A percentile compares a stretch with the other conserved stretches of the same genome.
phyloP scores from a whole-genome alignment of 495 filamentous ascomycete species.

The Neurospora sp. region DNA sequence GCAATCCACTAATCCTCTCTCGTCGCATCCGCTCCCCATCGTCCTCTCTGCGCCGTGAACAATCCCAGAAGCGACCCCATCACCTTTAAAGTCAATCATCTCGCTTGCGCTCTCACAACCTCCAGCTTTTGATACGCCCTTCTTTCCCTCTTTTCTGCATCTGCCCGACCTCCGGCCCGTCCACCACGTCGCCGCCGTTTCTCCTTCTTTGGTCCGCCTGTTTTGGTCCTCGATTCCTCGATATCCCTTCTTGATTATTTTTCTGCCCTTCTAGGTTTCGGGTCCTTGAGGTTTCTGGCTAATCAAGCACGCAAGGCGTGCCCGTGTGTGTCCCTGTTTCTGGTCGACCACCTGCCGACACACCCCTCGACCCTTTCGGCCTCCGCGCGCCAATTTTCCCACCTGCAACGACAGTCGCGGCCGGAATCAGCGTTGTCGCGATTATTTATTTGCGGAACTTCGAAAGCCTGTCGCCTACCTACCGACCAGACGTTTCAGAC shows the following conservation, averaged over 20 bases:
- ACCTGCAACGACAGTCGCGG: constrained; percentile 9
- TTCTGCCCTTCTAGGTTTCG: constrained; percentile 3
- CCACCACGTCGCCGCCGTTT: constrained; percentile 5
- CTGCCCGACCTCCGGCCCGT: constrained; percentile 20
- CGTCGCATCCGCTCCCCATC: constrained; percentile 18
- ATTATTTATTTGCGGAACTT: not conserved
- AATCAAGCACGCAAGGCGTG: constrained; percentile 15
- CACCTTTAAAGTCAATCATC: constrained; percentile 36
- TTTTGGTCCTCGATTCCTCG: constrained; percentile 13
- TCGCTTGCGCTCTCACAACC: constrained; percentile 37
- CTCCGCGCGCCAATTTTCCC: constrained; percentile 22
- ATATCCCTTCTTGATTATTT: constrained; percentile 13
- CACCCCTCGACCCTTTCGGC: constrained; percentile 9
- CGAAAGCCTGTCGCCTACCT: not conserved
- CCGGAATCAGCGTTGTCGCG: constrained; percentile 8
- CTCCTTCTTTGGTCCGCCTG: constrained; percentile 10
- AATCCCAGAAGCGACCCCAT: constrained; percentile 30
- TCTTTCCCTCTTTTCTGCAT: constrained; percentile 14
- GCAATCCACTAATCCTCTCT: constrained; percentile 23
- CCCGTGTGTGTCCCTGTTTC: constrained; percentile 6
- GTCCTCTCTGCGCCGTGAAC: constrained; percentile 20
- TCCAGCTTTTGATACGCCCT: constrained; percentile 26
- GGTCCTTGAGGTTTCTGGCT: not conserved
- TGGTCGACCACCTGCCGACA: not conserved
- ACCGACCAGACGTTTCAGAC: not conserved